Evolutionary conservation across 108 stramenopile genomes (phyloP).

Genomic region (Fragilaria crotonensis): DNA sequence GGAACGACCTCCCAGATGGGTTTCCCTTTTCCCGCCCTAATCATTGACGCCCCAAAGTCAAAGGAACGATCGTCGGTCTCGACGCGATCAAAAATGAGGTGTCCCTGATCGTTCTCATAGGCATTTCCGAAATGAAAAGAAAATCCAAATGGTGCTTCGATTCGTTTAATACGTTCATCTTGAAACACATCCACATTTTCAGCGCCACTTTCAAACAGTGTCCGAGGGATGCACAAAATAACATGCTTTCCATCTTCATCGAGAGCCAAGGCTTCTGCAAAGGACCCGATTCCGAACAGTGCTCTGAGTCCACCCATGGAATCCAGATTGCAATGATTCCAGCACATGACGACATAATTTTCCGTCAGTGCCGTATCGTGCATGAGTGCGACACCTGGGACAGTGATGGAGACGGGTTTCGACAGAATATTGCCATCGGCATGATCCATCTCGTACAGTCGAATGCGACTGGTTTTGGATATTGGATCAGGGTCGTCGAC

Average conservation of each 20-base stretch:
- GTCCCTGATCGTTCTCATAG: constrained; percentile 36
- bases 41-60: background rate
- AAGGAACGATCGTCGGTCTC: background rate
- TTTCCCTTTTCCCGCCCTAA: background rate
- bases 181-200: constrained; percentile 4
- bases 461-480: constrained; percentile 2
- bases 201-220: constrained; percentile 6
- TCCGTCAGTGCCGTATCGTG: constrained; percentile 37
- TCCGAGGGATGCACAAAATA: constrained; percentile 20
- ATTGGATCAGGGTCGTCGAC: constrained; percentile 14
- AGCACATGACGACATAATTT: constrained; percentile 24
- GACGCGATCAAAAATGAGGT: constrained; percentile 27
- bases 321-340: constrained; percentile 7
- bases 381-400: constrained; percentile 16
- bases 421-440: constrained; percentile 10
- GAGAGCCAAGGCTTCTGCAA: constrained; percentile 19
- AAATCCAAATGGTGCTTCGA: constrained; percentile 17
- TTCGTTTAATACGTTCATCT: constrained; percentile 15
- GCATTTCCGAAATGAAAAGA: constrained; percentile 42
- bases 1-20: constrained; percentile 22
- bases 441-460: constrained; percentile 16
- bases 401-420: background rate
- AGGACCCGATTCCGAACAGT: constrained; percentile 23
- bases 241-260: constrained; percentile 19
- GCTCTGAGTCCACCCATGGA: constrained; percentile 4